Base-by-base conservation (phyloP, 1,284 basidiomycete genomes). In the Trichosporon sp. region DNA sequence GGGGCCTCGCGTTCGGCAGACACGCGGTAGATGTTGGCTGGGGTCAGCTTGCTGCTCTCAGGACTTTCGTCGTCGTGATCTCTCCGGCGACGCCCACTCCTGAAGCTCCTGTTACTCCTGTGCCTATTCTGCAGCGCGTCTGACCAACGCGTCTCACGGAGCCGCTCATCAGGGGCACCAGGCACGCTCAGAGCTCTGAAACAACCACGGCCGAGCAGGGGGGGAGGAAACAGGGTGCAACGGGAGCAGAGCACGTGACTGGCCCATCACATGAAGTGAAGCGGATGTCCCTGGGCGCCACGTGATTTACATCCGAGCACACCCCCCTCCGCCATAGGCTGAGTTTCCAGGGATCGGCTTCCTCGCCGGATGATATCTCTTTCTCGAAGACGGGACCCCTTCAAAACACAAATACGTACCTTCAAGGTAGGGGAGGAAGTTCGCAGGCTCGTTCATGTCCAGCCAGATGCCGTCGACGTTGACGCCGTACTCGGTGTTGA, bases 391-490 rank as follows among this genome's bases (percentile, higher is more conserved):
- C n/a, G n/a, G n/a, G n/a, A n/a, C n/a, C n/a, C n/a, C 10, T 27
- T 44, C 40, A 54, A 23, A 54, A 16, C 3, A 31, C 56, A 23
- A 21, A 21, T 0, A 56, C 56, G 21, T 32, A 56, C 56, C 23
- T 14, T 56, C 32, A 27, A 71, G 61, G 36, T 72, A 70, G 11
- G 71, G 71, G 4, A 70, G 37, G 61, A 71, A 71, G 62, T 70
- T 70, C 58, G 70, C 69, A 67, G 88, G 88, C 71, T 89, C 87
- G 56, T 71, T 73, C 71, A 72, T 73, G 74, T 90, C 89, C 0
- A 89, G 81, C 89, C 89, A 90, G 59, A 89, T 85, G 4, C 88
- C 73, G 65, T 40, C 40, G 16, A 69, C 68, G 36, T 69, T 60
- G 34, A 71, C 62, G 4, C 69, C 69, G 23, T 5, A 56, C 13